Percentiles rank a stretch among this genome's conserved stretches.
phyloP scores from a whole-genome alignment of 257 asterid genomes.

The Buddleja alternifolia region DNA sequence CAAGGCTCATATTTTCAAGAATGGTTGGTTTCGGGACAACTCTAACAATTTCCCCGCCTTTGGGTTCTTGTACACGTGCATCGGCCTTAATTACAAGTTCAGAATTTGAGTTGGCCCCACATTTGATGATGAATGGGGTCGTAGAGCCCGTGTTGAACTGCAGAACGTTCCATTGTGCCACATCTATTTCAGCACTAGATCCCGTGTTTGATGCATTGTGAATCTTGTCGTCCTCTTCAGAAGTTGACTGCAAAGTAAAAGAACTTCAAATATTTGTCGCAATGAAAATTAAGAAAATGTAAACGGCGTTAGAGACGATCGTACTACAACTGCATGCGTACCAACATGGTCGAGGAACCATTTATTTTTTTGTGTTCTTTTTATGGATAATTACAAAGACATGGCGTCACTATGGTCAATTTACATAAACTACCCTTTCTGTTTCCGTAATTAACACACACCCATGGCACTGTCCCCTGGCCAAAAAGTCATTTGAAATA shows the following conservation, averaged over 20 bases:
- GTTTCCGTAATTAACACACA: too few relatives aligned
- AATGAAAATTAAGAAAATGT: not conserved
- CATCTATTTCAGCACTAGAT: conserved; percentile 73
- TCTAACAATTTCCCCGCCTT: conserved; percentile 86
- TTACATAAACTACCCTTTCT: too few relatives aligned
- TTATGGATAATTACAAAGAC: too few relatives aligned
- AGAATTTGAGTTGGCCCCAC: conserved; percentile 94
- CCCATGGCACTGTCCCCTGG: too few relatives aligned
- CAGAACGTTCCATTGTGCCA: conserved; percentile 92
- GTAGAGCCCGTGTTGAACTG: conserved; percentile 97
- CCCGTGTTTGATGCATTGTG: conserved; percentile 44
- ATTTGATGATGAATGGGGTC: conserved; percentile 86
- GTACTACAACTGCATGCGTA: not conserved
- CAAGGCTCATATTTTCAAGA: conserved; percentile 75
- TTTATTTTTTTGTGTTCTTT: not conserved
- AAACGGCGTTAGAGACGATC: not conserved
- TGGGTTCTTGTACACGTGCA: conserved; percentile 85
- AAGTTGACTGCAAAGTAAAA: conserved; percentile 54
- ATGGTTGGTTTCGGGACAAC: conserved; percentile 85
- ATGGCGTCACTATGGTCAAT: too few relatives aligned
- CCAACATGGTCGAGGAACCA: not conserved
- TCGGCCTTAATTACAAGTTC: conserved; percentile 95
- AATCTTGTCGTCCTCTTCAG: conserved; percentile 79
- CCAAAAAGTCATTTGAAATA: too few relatives aligned
- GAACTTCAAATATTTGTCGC: conserved; percentile 6